phyloP scores from a whole-genome alignment of 441 rosid species.

The Pelargonium fulgidum region DNA sequence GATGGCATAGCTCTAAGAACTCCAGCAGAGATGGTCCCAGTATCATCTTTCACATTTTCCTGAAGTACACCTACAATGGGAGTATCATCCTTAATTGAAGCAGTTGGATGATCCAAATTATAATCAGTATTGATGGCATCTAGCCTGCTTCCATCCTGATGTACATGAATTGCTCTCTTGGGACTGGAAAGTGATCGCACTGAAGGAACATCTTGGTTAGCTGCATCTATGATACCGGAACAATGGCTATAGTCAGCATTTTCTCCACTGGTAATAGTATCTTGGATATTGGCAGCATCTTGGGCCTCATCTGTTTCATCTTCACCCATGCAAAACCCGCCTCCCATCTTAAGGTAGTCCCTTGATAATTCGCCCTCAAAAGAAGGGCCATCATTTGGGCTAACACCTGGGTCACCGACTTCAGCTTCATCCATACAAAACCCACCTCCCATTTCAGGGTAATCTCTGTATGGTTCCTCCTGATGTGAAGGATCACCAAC shows the following conservation, averaged over 20 bases:
- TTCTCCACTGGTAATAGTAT: conserved; percentile 4
- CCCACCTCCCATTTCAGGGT: conserved; percentile 47
- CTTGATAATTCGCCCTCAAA: conserved; percentile 24
- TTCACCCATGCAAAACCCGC: conserved; percentile 67
- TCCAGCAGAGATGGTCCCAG: conserved; percentile 19
- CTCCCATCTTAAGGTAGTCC: conserved; percentile 51
- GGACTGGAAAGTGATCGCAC: conserved; percentile 16
- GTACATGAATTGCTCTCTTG: conserved; percentile 12
- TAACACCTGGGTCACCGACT: conserved; percentile 22
- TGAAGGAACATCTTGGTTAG: conserved; percentile 8
- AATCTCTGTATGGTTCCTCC: conserved; percentile 21
- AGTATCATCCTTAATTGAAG: conserved; percentile 18
- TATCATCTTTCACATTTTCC: conserved; percentile 19
- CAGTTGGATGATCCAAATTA: conserved; percentile 17
- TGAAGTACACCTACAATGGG: conserved; percentile 16
- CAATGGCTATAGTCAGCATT: conserved; percentile 17
- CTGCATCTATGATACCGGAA: conserved; percentile 17
- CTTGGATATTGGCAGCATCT: conserved; percentile 18
- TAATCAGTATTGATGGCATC: conserved; percentile 14
- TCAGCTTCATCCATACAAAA: conserved; percentile 46
- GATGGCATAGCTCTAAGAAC: conserved; percentile 64
- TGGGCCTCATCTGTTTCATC: conserved; percentile 26
- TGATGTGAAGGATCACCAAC: conserved; percentile 23
- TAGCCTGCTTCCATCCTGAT: conserved; percentile 11
- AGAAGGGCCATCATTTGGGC: conserved; percentile 23